phyloP scores from a whole-genome alignment of 495 filamentous ascomycete genomes.

The Lindgomyces ingoldianus region DNA sequence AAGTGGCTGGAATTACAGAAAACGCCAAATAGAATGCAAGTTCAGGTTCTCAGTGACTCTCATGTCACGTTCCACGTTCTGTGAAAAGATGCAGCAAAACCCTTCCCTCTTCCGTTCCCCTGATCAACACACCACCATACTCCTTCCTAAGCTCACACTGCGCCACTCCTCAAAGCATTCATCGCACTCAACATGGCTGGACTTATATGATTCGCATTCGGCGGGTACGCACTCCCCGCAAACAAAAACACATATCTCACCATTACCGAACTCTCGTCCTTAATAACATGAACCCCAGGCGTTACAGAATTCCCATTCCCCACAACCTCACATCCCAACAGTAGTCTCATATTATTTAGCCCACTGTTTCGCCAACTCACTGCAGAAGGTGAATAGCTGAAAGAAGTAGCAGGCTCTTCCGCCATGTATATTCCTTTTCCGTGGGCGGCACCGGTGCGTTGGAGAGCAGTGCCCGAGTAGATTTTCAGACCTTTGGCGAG shows the following conservation, averaged over 20 bases:
- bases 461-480: conserved; percentile 34
- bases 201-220: conserved; percentile 32
- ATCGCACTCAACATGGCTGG: conserved; percentile 41
- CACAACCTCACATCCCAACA: conserved; percentile 43
- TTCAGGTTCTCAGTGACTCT: too few relatives aligned
- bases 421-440: conserved; percentile 45
- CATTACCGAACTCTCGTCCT: conserved; percentile 36
- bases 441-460: conserved; percentile 39
- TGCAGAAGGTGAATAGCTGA: conserved; percentile 24
- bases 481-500: conserved; percentile 40
- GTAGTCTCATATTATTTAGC: conserved; percentile 34
- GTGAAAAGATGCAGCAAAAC: too few relatives aligned
- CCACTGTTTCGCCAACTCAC: conserved; percentile 33
- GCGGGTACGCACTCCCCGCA: conserved; percentile 11
- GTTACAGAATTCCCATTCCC: conserved; percentile 23
- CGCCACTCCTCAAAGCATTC: conserved; percentile 29
- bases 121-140: conserved; percentile 20
- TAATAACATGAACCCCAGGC: conserved; percentile 37
- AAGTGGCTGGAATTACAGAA: too few relatives aligned
- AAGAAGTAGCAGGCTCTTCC: conserved; percentile 39
- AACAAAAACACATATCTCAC: conserved; percentile 44
- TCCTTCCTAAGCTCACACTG: too few relatives aligned
- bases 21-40: too few relatives aligned
- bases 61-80: too few relatives aligned
- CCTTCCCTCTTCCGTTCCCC: neutral